phyloP scores from a whole-genome alignment of 75 land plant species.

The Cupressus sempervirens region DNA sequence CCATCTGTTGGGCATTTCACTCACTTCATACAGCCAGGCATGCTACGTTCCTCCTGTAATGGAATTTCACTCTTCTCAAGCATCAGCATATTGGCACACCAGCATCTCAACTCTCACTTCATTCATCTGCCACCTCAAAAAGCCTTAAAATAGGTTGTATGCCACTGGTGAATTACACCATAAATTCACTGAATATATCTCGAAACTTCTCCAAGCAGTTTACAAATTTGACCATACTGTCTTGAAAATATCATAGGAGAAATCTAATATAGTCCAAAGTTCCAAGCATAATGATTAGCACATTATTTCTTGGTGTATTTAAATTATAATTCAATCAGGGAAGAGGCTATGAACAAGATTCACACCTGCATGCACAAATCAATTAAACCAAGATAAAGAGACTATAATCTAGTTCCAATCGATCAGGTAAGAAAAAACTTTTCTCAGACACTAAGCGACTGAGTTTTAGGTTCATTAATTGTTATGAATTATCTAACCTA shows the following conservation, averaged over 20 bases:
- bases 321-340: neutral
- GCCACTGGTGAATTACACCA: neutral
- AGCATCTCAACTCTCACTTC: neutral
- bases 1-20: neutral
- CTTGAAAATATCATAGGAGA: neutral
- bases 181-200: neutral
- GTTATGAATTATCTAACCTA: neutral
- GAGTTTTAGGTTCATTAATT: neutral
- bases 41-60: neutral
- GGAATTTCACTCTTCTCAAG: neutral
- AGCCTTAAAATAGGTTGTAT: too few relatives aligned
- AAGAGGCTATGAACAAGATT: neutral
- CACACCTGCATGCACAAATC: neutral
- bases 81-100: neutral
- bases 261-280: neutral
- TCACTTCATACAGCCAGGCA: neutral
- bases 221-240: neutral
- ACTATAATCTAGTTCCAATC: neutral
- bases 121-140: neutral
- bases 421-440: neutral
- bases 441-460: neutral
- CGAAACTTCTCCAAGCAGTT: neutral
- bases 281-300: neutral
- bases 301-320: neutral
- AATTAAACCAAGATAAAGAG: neutral